These are phyloP conservation scores for Ceratocystis eucalypticola DNA, from an alignment of 2,329 filamentous ascomycete species.

Conservation along the genomic window DNA sequence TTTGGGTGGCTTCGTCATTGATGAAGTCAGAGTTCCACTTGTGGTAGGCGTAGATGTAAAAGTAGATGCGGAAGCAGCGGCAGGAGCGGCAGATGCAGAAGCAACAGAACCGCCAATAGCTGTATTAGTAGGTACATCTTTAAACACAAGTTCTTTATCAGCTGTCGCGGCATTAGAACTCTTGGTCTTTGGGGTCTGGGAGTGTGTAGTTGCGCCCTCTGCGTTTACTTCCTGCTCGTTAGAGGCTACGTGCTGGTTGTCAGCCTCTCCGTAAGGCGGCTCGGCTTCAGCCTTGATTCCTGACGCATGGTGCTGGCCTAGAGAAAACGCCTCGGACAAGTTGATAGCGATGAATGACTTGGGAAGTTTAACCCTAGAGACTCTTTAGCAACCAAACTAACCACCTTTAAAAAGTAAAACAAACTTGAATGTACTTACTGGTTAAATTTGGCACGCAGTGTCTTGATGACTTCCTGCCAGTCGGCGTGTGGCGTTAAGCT, in stretches of 20 bases:
- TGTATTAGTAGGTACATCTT: no score
- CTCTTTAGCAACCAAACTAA: background rate
- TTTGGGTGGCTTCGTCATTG: background rate
- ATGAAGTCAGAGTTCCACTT: background rate
- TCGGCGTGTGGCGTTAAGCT: conserved; percentile 83
- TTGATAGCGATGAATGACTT: conserved; percentile 54
- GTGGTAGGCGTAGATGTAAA: background rate
- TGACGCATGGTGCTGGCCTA: conserved; percentile 37
- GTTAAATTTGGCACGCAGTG: conserved; percentile 84
- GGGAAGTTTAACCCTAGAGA: conserved; percentile 47
- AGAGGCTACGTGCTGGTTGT: background rate
- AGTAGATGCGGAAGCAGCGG: background rate
- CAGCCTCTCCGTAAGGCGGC: background rate
- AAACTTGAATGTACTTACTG: conserved; percentile 45
- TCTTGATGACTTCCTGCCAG: conserved; percentile 96
- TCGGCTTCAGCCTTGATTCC: conserved; percentile 27
- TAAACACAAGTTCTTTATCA: background rate
- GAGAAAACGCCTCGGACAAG: conserved; percentile 47
- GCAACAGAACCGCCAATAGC: no score
- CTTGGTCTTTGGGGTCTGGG: background rate
- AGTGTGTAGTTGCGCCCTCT: no score
- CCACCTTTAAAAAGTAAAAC: conserved; percentile 20
- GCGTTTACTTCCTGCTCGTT: background rate
- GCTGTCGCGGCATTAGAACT: background rate
- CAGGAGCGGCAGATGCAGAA: background rate